Percentiles rank a stretch among this genome's conserved stretches.
Evolutionary conservation across 306 rosid genomes (phyloP).

Genomic region (Cucumis cinereus): DNA sequence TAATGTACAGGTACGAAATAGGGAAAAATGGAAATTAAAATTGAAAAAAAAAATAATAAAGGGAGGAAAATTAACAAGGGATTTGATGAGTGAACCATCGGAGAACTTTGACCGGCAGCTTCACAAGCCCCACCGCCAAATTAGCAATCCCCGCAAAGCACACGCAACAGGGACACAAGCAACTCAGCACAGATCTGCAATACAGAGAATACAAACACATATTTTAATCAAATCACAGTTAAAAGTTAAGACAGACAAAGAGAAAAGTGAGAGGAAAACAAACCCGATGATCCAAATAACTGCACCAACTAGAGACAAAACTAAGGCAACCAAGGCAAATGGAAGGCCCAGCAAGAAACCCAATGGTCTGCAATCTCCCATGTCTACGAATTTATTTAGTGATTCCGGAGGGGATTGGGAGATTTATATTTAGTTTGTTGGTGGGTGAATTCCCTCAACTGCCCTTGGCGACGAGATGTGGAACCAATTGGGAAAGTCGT

Average conservation of each 20-base stretch:
- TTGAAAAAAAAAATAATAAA: not conserved
- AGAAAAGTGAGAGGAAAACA: not conserved
- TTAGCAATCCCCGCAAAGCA: conserved; percentile 57
- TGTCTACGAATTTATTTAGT: not conserved
- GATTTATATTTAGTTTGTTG: not conserved
- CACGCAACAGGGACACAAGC: conserved; percentile 75
- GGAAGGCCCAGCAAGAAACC: conserved; percentile 79
- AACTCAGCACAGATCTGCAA: conserved; percentile 56
- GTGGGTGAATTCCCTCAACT: not conserved
- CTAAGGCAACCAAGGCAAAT: conserved; percentile 52
- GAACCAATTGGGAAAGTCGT: not conserved
- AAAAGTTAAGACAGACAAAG: not conserved
- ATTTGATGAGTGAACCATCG: conserved; percentile 50
- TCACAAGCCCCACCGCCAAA: conserved; percentile 54
- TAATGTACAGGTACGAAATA: not conserved
- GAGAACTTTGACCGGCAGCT: conserved; percentile 51
- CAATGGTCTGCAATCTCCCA: conserved; percentile 71
- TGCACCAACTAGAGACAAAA: conserved; percentile 53
- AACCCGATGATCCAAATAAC: conserved; percentile 73
- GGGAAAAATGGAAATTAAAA: not conserved
- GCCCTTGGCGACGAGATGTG: not conserved
- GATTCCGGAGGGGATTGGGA: too few relatives aligned
- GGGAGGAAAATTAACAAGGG: conserved; percentile 37
- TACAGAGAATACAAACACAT: not conserved
- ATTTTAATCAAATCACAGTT: too few relatives aligned